Percentiles rank a stretch among this genome's conserved stretches.
Evolutionary conservation across 768 basidiomycete genomes (phyloP).

Genomic region (Leccinellum luteum): DNA sequence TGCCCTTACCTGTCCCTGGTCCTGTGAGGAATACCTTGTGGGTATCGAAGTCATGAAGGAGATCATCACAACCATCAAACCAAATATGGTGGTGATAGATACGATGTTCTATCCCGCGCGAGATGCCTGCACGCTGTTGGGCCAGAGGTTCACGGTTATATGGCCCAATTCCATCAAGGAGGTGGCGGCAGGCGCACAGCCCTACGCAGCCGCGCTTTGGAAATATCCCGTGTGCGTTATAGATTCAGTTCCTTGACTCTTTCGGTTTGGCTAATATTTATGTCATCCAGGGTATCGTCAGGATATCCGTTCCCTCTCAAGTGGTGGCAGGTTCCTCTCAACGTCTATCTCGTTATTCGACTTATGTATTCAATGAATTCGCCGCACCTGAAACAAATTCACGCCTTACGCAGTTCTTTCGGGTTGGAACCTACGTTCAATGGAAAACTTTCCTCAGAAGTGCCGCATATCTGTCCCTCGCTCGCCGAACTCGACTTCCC

Average conservation of each 20-base stretch:
- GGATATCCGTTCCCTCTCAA: slow-evolving; percentile 13
- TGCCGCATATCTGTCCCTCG: slow-evolving; percentile 4
- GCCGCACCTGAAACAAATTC: background rate
- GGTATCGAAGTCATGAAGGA: background rate
- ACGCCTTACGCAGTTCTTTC: background rate
- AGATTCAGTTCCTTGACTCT: background rate
- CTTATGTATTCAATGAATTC: background rate
- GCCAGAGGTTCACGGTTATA: slow-evolving; percentile 6
- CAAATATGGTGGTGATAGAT: slow-evolving; percentile 5
- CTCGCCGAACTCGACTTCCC: slow-evolving; percentile 4
- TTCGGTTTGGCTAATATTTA: background rate
- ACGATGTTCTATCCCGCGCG: background rate
- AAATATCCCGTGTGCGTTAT: slow-evolving; percentile 10
- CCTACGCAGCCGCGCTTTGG: background rate
- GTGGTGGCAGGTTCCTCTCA: slow-evolving; percentile 17
- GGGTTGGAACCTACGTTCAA: background rate
- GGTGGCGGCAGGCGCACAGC: background rate
- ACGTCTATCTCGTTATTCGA: slow-evolving; percentile 7
- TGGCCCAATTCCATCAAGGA: slow-evolving; percentile 6
- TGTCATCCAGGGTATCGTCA: slow-evolving; percentile 2
- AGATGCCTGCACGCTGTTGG: slow-evolving; percentile 7
- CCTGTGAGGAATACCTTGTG: slow-evolving; percentile 4
- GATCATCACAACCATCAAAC: slow-evolving; percentile 6
- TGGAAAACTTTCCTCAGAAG: background rate
- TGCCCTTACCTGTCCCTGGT: background rate